Evolutionary conservation across 345 rosid genomes (phyloP), one percentile per base, ranked within the genome.

Genomic region (Heritiera fomes): DNA sequence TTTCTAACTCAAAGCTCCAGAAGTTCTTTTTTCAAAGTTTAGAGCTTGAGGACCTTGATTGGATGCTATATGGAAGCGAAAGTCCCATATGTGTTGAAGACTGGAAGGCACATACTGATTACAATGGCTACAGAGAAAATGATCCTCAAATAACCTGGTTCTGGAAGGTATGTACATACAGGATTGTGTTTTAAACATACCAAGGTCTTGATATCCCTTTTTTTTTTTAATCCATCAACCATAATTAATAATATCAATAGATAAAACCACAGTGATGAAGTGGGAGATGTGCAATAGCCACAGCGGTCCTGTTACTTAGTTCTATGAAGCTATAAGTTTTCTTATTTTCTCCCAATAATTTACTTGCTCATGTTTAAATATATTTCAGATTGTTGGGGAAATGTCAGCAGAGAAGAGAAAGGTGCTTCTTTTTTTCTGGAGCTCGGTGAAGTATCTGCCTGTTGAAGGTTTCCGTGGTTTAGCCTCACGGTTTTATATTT

Each of bases 381-480:
- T 18, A 53, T 80, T 86, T 83, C 88, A 96, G 99, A 83, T 90
- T 83, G 84, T 96, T 55, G 86, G 79, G 72, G 86, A 77, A 75
- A 88, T 96, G 97, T 85, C 97, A 30, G 86, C 88, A 9, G 92
- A 88, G 64, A 95, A 89, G 84, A 81, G 81, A 79, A 86, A 85
- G 83, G 81, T 82, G 49, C 87, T 96, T 71, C 92, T 91, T 52
- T 93, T 93, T 90, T 94, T 93, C 73, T 92, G 98, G 98, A 93
- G 97, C 34, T 95, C 98, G 9, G 85, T 83, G 66, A 94, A 87
- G 88, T 85, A 89, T 89, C 85, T 96, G 28, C 99, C 98, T 0
- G 87, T 90, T n/a, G 99, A 94, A 87, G 99, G 99, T 38, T 96
- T 96, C 81, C 81, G 87, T 64, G 99, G 99, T 41, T 85, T 94